These are phyloP conservation scores for Ophiocordyceps unilateralis DNA, from an alignment of 2,329 filamentous ascomycete genomes.

Conservation along the genomic window DNA sequence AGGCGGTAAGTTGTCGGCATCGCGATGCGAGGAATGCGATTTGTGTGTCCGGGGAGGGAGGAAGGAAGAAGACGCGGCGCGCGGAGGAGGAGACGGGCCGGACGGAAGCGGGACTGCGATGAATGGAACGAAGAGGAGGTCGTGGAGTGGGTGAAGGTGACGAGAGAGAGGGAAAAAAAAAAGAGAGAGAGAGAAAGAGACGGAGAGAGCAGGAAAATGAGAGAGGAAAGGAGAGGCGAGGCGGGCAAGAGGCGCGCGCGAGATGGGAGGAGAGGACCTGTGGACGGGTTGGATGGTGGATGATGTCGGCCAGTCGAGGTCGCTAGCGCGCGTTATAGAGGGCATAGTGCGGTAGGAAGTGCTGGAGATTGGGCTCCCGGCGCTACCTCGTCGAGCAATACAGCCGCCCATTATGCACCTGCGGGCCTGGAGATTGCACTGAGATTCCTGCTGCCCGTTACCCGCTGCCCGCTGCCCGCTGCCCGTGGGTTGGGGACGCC, in stretches of 20 bases:
- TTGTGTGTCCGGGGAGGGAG: background rate
- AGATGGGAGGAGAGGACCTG: conserved; percentile 2
- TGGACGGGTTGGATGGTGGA: background rate
- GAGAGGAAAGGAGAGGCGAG: conserved; percentile 1
- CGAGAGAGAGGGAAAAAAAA: background rate
- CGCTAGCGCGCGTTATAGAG: too few species aligned
- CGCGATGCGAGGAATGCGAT: background rate
- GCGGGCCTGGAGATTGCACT: conserved; percentile 5
- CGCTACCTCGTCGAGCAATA: too few species aligned
- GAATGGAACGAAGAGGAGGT: too few species aligned
- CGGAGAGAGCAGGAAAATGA: background rate
- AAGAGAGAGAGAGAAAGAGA: background rate
- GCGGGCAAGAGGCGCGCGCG: background rate
- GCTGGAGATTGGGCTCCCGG: too few species aligned
- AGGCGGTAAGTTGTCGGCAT: background rate
- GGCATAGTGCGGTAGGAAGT: too few species aligned
- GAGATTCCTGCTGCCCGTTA: conserved; percentile 3
- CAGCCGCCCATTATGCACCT: background rate
- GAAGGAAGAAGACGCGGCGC: background rate
- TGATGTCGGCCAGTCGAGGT: background rate
- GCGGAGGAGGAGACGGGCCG: background rate
- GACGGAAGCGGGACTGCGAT: background rate
- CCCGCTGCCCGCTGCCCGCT: too few species aligned
- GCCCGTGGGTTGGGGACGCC: too few species aligned
- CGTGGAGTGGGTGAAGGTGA: background rate